phyloP scores from a whole-genome alignment of 768 basidiomycete species.

The Stropharia rugosoannulata region DNA sequence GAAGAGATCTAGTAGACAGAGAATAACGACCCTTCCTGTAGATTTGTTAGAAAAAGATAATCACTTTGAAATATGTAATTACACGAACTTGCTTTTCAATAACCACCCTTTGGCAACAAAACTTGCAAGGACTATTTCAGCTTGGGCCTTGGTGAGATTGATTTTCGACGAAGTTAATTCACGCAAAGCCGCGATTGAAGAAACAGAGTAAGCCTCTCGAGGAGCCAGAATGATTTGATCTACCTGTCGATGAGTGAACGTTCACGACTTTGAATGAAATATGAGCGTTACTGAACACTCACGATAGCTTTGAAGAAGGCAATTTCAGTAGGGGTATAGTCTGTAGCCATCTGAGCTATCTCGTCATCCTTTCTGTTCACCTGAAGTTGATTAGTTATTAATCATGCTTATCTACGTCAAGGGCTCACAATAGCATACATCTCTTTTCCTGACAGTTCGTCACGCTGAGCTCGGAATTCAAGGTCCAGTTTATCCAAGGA shows the following conservation, averaged over 20 bases:
- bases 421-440: constrained; percentile 68
- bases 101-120: constrained; percentile 87
- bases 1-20: constrained; percentile 68
- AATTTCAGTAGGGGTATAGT: constrained; percentile 78
- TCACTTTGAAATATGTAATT: constrained; percentile 3
- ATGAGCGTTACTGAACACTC: constrained; percentile 22
- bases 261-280: not conserved
- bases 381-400: constrained; percentile 33
- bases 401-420: not conserved
- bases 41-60: not conserved
- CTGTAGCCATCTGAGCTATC: constrained; percentile 82
- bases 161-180: constrained; percentile 61
- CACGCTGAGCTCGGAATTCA: constrained; percentile 61
- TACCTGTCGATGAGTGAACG: constrained; percentile 45
- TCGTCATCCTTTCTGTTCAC: constrained; percentile 81
- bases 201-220: constrained; percentile 70
- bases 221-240: constrained; percentile 87
- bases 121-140: constrained; percentile 68
- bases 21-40: constrained; percentile 70
- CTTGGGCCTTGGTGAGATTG: constrained; percentile 74
- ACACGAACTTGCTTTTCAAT: constrained; percentile 66
- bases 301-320: constrained; percentile 84
- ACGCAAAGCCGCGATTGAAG: constrained; percentile 74
- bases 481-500: constrained; percentile 70
- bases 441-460: constrained; percentile 63